Base-by-base conservation (phyloP, 2,329 filamentous ascomycete genomes). In the Dothistroma septosporum region DNA sequence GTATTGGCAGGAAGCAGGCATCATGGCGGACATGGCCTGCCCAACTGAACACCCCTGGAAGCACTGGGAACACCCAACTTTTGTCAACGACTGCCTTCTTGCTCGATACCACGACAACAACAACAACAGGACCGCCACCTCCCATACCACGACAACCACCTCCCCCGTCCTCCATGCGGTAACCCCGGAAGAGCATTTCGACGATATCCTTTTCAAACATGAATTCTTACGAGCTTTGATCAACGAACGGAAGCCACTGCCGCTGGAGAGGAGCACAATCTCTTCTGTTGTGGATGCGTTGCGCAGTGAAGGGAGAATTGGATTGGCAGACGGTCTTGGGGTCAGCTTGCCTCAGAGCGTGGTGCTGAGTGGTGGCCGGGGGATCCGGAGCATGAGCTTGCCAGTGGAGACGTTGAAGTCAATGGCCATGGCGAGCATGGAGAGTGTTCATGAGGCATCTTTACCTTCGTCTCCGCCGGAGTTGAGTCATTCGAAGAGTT, bases 401-500 rank as follows among this genome's bases (percentile, higher is more conserved):
- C 64, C 64, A 14, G 31, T 41, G 14, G 61, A 59, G 19, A 59
- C 49, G 2, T 7, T 53, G 24, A 53, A 31, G n/a, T 32, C 31
- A 28, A 53, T 53, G 56, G 60, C 49, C 10, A 64, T 65, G 60
- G 61, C 62, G 12, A 52, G 61, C 57, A 60, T 64, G 21, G 66
- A 68, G 49, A 64, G 64, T 24, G 55, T 62, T 33, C 57, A 59
- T 19, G 57, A 65, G 41, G 66, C 61, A 33, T 68, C 61, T 35
- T 58, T 59, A 35, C 67, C 67, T 3, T 65, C 58, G 48, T 70
- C 68, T 16, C 68, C 68, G 19, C 68, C 68, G 2, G 67, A 66
- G 28, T 50, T 70, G 77, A 91, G 89, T 64, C 83, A 82, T 67
- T 95, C 91, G 62, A 95, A 93, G 76, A 94, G 91, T 64, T 96